These are phyloP conservation scores for Blastobotrys malaysiensis DNA, from an alignment of 1,139 yeast species.

Conservation along the genomic window DNA sequence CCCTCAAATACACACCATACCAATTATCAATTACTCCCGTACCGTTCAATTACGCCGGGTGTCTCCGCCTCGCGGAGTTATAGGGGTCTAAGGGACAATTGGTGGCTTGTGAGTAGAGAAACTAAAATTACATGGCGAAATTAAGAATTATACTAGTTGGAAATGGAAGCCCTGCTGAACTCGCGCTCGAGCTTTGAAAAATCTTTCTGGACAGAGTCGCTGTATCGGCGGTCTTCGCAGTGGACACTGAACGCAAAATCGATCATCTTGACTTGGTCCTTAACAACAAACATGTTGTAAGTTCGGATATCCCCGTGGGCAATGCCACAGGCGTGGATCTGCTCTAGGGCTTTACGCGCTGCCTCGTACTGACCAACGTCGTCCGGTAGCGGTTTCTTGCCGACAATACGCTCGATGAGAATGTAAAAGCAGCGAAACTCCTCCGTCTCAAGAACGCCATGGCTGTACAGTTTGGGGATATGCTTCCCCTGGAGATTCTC, in stretches of 20 bases:
- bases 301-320: conserved; percentile 5
- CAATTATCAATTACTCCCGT: not conserved
- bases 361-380: not conserved
- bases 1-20: not conserved
- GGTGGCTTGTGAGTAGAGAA: not conserved
- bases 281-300: not conserved
- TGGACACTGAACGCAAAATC: conserved; percentile 5
- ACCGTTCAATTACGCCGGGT: too few species aligned
- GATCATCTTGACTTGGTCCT: conserved; percentile 1
- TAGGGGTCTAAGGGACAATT: too few species aligned
- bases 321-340: conserved; percentile 4
- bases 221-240: not conserved
- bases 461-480: conserved; percentile 2
- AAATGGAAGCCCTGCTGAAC: not conserved
- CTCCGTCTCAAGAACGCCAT: not conserved
- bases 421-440: conserved; percentile 1
- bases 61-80: too few species aligned
- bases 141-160: not conserved
- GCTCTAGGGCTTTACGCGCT: conserved; percentile 3
- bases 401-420: conserved; percentile 3
- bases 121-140: not conserved
- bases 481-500: conserved; percentile 4
- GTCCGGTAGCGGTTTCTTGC: not conserved
- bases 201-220: not conserved
- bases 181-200: not conserved